phyloP scores from a whole-genome alignment of 495 filamentous ascomycete species.

The Aspergillus funiculosus region DNA sequence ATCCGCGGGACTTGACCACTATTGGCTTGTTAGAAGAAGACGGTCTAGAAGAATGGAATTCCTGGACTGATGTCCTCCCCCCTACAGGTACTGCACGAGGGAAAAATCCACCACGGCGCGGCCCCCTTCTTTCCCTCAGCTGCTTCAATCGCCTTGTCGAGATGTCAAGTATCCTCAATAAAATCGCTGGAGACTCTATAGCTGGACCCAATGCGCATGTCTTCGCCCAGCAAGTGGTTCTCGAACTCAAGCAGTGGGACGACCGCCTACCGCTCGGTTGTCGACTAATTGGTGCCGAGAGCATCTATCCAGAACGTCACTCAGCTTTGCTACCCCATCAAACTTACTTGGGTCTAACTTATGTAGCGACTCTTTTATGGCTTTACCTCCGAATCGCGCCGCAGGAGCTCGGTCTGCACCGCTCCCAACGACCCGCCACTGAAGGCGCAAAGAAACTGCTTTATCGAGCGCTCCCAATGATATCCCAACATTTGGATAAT shows the following conservation, averaged over 20 bases:
- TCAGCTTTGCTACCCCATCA: conserved; percentile 46
- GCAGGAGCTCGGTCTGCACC: conserved; percentile 30
- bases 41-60: conserved; percentile 68
- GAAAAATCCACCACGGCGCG: conserved; percentile 39
- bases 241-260: conserved; percentile 40
- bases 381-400: conserved; percentile 39
- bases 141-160: conserved; percentile 56
- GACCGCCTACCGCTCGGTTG: conserved; percentile 38
- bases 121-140: conserved; percentile 53
- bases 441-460: conserved; percentile 44
- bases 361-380: conserved; percentile 41
- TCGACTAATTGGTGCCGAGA: conserved; percentile 38
- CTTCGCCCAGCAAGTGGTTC: conserved; percentile 38
- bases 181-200: conserved; percentile 32
- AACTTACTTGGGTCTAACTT: conserved; percentile 43
- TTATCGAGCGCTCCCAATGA: conserved; percentile 36
- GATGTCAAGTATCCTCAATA: conserved; percentile 44
- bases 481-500: conserved; percentile 44
- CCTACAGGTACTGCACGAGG: conserved; percentile 28
- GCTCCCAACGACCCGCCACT: conserved; percentile 33
- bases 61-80: conserved; percentile 54
- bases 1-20: conserved; percentile 38
- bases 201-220: conserved; percentile 28
- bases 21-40: conserved; percentile 52
- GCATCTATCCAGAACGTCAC: conserved; percentile 39